Evolutionary conservation across 2,329 filamentous ascomycete genomes (phyloP).

Genomic region (Meredithiella fracta): DNA sequence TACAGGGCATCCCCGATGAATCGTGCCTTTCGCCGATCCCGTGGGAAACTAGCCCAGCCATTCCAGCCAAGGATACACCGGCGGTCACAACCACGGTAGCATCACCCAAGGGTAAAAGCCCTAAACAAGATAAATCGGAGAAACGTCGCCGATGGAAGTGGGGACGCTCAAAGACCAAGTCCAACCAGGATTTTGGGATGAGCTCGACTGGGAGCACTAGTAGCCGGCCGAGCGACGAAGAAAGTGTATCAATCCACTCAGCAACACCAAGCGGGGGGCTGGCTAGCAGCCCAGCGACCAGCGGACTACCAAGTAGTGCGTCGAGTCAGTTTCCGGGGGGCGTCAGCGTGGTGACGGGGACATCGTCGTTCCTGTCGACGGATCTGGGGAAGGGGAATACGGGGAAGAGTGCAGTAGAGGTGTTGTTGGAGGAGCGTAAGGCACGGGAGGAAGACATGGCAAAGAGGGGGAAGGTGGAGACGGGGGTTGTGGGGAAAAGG

Average conservation of each 20-base stretch:
- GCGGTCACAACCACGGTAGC: background rate
- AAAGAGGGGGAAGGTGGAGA: constrained; percentile 27
- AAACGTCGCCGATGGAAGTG: constrained; percentile 11
- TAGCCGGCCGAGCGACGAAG: constrained; percentile 2
- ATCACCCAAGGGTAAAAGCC: background rate
- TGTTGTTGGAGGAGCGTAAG: constrained; percentile 8
- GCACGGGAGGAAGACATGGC: constrained; percentile 11
- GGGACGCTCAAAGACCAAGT: constrained; percentile 8
- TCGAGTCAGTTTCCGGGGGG: background rate
- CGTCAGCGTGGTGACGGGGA: background rate
- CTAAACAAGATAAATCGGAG: constrained; percentile 1
- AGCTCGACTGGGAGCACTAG: background rate
- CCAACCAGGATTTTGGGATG: constrained; percentile 2
- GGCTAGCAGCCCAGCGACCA: background rate
- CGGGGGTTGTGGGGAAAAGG: constrained; percentile 41
- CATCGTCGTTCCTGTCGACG: background rate
- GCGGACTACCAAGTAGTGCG: background rate
- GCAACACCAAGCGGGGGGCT: background rate
- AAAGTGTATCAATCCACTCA: constrained; percentile 4
- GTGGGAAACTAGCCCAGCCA: constrained; percentile 4
- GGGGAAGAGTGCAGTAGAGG: constrained; percentile 7
- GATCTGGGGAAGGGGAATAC: background rate
- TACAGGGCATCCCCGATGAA: constrained; percentile 7
- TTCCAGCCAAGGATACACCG: background rate
- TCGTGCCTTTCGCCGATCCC: constrained; percentile 3